A percentile compares a stretch with the other conserved stretches of the same genome.
Evolutionary conservation across 495 filamentous ascomycete genomes (phyloP).

Genomic region (Friedmanniomyces simplex): DNA sequence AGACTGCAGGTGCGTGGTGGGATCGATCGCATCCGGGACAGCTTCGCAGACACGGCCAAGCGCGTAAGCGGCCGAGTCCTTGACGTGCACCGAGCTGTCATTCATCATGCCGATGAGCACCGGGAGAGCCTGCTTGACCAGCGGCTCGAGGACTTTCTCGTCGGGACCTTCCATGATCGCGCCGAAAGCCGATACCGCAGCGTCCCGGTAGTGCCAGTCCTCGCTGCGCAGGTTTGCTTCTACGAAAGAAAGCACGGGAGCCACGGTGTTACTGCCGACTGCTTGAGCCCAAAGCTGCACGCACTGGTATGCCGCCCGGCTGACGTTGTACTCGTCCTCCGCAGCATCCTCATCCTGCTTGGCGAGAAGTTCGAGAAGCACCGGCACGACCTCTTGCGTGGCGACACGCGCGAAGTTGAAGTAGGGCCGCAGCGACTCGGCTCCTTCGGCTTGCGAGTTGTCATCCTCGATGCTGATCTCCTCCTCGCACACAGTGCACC

Average conservation of each 20-base stretch:
- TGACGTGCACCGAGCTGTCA: conserved; percentile 75
- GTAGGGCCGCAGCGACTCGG: conserved; percentile 70
- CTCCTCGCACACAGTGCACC: conserved; percentile 98
- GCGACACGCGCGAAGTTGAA: conserved; percentile 89
- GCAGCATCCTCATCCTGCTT: conserved; percentile 95
- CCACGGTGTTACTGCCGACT: conserved; percentile 68
- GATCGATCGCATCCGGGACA: conserved; percentile 80
- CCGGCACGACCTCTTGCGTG: conserved; percentile 82
- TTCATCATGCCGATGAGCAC: conserved; percentile 95
- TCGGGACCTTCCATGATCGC: conserved; percentile 98
- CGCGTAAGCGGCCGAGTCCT: conserved; percentile 95
- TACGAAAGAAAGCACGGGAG: conserved; percentile 76
- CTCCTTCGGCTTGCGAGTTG: conserved; percentile 62
- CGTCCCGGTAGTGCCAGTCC: conserved; percentile 88
- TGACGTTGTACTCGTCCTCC: conserved; percentile 95
- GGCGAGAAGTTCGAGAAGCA: conserved; percentile 76
- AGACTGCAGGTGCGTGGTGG: conserved; percentile 64
- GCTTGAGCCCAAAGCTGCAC: conserved; percentile 90
- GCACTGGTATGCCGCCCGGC: conserved; percentile 92
- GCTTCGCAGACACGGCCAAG: conserved; percentile 91
- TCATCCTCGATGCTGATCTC: conserved; percentile 96
- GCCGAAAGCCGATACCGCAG: conserved; percentile 94
- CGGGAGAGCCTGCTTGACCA: conserved; percentile 87
- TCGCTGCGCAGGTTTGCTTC: conserved; percentile 80
- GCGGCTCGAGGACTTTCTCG: conserved; percentile 71